Evolutionary conservation across 2,329 filamentous ascomycete species (phyloP), one percentile per base, ranked within the genome.

Genomic region (Plenodomus biglobosus): DNA sequence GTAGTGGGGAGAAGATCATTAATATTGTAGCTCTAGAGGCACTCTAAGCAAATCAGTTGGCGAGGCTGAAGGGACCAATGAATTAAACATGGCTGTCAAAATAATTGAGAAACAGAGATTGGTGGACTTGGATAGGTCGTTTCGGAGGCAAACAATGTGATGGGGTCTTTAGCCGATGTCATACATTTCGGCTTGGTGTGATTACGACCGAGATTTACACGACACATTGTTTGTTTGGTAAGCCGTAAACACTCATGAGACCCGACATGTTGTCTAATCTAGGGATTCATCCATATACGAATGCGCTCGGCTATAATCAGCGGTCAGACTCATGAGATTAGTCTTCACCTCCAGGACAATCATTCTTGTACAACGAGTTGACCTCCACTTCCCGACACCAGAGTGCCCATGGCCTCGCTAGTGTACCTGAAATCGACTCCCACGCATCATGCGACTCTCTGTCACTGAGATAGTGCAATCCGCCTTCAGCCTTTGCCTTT

Each of bases 321-420:
- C n/a, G n/a, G 22, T 24, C 22, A 24, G 5, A 24, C 10, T n/a
- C n/a, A n/a, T 24, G 22, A 24, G 22, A 24, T 61, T 43, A 64
- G 19, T 70, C 65, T 34, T 69, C 66, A 19, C 63, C 57, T 27
- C 36, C 45, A n/a, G 64, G 65, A 52, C 68, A 72, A 1, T 70
- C 65, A 56, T 76, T 76, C 46, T 54, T 61, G 55, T 77, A 77
- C 40, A 76, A 51, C 13, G 64, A 64, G 44, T 58, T 64, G 17
- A 67, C 61, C 44, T 68, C 69, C 7, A 76, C 73, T 55, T 77
- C 74, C 17, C 67, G 65, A 52, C 65, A 68, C 75, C 75, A 78
- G 13, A 76, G 49, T 32, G 58, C 61, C 75, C 75, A 78, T 4
- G 75, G 68, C 50, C 73, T 64, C 1, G 61, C 56, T n/a, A 72